These are phyloP conservation scores for Acanthochlamys bracteata DNA, from an alignment of 106 monocot genomes.

Conservation along the genomic window DNA sequence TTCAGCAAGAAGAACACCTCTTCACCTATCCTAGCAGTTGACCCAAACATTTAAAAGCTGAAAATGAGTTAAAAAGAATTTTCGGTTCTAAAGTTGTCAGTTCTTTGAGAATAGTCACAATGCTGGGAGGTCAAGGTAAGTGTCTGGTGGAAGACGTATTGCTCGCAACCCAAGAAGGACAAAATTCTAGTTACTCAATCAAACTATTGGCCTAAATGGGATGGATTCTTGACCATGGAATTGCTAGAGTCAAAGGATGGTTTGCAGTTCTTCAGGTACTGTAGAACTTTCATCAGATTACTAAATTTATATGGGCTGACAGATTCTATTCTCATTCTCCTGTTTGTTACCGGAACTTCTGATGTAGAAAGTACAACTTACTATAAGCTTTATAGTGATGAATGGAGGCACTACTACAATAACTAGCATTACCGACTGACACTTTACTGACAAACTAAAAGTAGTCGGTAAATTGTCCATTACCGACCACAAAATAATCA, in stretches of 20 bases:
- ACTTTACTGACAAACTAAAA: no score
- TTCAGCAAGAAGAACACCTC: slow-evolving; percentile 10
- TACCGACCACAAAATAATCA: no score
- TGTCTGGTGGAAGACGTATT: slow-evolving; percentile 58
- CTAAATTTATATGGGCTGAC: background rate
- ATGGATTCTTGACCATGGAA: slow-evolving; percentile 90
- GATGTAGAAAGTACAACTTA: no score
- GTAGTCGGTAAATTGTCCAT: no score
- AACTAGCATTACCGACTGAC: no score
- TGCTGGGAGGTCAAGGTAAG: slow-evolving; percentile 56
- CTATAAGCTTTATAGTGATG: no score
- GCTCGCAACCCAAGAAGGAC: slow-evolving; percentile 63
- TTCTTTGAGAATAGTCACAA: slow-evolving; percentile 60
- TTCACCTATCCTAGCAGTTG: slow-evolving; percentile 44
- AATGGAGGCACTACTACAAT: no score
- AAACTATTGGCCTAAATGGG: slow-evolving; percentile 82
- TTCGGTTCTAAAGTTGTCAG: slow-evolving; percentile 94
- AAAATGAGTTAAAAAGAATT: slow-evolving; percentile 85
- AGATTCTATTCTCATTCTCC: background rate
- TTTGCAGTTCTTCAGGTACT: slow-evolving; percentile 74
- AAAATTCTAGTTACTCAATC: slow-evolving; percentile 66
- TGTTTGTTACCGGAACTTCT: background rate
- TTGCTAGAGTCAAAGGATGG: slow-evolving; percentile 70
- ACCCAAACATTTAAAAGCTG: slow-evolving; percentile 85
- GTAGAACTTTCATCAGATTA: background rate